Base-by-base conservation (phyloP, 2,329 filamentous ascomycete species). In the Gremmenia infestans region DNA sequence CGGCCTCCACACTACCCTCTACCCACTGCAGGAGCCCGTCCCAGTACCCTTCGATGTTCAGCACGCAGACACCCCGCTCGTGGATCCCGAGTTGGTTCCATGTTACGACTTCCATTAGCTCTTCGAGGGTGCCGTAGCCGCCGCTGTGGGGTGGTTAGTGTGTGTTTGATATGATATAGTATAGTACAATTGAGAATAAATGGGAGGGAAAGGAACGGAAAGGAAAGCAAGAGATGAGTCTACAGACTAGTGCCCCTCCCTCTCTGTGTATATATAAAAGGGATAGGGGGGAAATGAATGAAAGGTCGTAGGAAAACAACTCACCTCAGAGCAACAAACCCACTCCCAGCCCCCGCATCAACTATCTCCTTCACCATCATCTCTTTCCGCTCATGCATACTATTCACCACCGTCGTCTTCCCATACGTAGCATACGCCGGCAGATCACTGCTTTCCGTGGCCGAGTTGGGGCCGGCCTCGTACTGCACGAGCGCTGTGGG, bases 21-120 rank as follows among this genome's bases (percentile, higher is more conserved):
- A 97, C 83, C 93, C 92, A 97, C 50, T 81, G 73, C 56, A 97
- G 72, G 60, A 99, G 76, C 0, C 91, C 91, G 71, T 95, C 88
- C 82, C 92, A 99, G 73, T 96, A 97, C 0, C 91, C 91, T 53
- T 92, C 85, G 25, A 97, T 80, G 71, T 97, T 97, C 64, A 89
- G 83, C 49, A 97, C 76, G 53, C 93, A 85, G 47, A 97, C 85
- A 3, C 88, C 89, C 50, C 81, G 78, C 65, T 79, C 80, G 73
- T 97, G 94, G 63, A 99, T 97, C 1, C 94, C 93, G 50, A 99
- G 75, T 76, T 97, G 94, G 72, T 97, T 97, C 92, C 94, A 99
- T 11, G 90, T 95, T 25, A 85, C 86, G 2, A 90, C 84, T 76
- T 95, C 90, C 73, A 96, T 91, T 70, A 99, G 80, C 79, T 99